A percentile compares a stretch with the other conserved stretches of the same genome.
Evolutionary conservation across 2,329 filamentous ascomycete genomes (phyloP).

Genomic region (Aspergillus bombycis): DNA sequence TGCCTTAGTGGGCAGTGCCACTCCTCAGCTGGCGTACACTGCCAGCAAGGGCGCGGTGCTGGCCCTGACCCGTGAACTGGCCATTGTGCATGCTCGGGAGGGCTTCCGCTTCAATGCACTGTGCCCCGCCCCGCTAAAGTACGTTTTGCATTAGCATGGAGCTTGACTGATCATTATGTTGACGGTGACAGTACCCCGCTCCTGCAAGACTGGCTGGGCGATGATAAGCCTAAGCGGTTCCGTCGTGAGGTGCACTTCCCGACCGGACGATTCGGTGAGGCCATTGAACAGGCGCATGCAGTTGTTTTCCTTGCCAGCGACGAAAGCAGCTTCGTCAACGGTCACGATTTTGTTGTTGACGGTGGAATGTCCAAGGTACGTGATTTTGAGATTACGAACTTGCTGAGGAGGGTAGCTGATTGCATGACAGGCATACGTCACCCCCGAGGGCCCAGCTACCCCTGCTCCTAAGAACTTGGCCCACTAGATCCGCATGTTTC

Average conservation of each 20-base stretch:
- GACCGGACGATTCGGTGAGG: conserved; percentile 83
- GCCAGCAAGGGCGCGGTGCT: conserved; percentile 92
- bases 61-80: conserved; percentile 85
- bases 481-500: conserved; percentile 10
- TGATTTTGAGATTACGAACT: background rate
- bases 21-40: conserved; percentile 89
- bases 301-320: conserved; percentile 86
- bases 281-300: conserved; percentile 86
- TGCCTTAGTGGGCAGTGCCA: conserved; percentile 82
- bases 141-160: conserved; percentile 18
- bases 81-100: conserved; percentile 89
- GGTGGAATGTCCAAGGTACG: conserved; percentile 79
- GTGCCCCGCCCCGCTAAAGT: conserved; percentile 88
- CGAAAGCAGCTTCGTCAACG: conserved; percentile 88
- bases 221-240: conserved; percentile 78
- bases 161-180: background rate
- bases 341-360: conserved; percentile 90
- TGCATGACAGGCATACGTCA: conserved; percentile 65
- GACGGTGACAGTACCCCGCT: conserved; percentile 67
- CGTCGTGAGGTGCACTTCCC: conserved; percentile 90
- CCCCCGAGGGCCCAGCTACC: conserved; percentile 61
- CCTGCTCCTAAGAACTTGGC: conserved; percentile 56
- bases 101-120: conserved; percentile 88
- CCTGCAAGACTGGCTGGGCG: conserved; percentile 89
- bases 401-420: background rate